These are phyloP conservation scores for Lentinula guzmanii DNA, from an alignment of 768 basidiomycete genomes.

Conservation along the genomic window DNA sequence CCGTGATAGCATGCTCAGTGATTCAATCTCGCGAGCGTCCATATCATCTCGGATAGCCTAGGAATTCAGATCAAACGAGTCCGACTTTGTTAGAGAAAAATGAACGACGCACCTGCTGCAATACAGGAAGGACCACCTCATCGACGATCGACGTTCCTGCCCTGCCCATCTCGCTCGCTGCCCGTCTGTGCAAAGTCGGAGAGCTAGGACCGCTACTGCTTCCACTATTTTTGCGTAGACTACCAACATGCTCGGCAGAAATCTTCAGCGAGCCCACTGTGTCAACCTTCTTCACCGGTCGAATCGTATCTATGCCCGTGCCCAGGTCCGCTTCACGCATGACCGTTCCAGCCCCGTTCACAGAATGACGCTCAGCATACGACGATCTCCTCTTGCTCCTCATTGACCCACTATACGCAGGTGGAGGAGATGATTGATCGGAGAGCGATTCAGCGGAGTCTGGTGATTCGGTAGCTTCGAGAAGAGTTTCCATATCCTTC, in stretches of 20 bases:
- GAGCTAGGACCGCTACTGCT: slow-evolving; percentile 42
- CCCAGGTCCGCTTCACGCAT: slow-evolving; percentile 82
- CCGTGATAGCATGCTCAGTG: slow-evolving; percentile 81
- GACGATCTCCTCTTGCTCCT: slow-evolving; percentile 64
- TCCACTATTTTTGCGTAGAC: slow-evolving; percentile 43
- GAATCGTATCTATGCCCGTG: slow-evolving; percentile 82
- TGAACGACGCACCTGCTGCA: slow-evolving; percentile 55
- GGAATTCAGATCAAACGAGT: slow-evolving; percentile 1
- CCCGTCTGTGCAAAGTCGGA: slow-evolving; percentile 43
- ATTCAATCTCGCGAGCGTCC: slow-evolving; percentile 84
- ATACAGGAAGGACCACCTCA: slow-evolving; percentile 76
- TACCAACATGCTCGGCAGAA: slow-evolving; percentile 80
- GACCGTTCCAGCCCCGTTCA: slow-evolving; percentile 62
- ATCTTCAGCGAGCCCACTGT: slow-evolving; percentile 66
- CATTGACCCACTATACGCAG: slow-evolving; percentile 69
- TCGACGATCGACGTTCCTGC: slow-evolving; percentile 70
- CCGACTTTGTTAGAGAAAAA: slow-evolving; percentile 2
- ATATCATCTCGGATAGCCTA: slow-evolving; percentile 78
- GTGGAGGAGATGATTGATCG: slow-evolving; percentile 63
- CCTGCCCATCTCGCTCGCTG: slow-evolving; percentile 50
- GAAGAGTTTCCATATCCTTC: slow-evolving; percentile 34
- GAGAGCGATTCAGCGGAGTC: slow-evolving; percentile 25
- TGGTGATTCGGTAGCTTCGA: slow-evolving; percentile 28
- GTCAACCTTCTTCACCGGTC: slow-evolving; percentile 91
- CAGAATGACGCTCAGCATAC: slow-evolving; percentile 67